phyloP scores from a whole-genome alignment of 2,329 filamentous ascomycete species.

The Arachnopeziza araneosa region DNA sequence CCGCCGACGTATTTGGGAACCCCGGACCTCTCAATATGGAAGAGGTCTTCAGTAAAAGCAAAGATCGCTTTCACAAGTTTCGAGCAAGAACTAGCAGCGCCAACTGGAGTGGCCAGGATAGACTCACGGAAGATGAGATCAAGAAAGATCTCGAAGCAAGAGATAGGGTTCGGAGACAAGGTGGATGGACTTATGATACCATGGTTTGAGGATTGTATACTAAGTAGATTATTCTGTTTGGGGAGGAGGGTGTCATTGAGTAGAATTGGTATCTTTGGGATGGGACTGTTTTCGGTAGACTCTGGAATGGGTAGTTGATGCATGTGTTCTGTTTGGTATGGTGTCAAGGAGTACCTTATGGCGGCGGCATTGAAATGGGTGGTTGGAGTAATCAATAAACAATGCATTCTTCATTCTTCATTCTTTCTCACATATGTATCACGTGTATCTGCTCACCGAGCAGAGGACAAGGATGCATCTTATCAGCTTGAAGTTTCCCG shows the following conservation, averaged over 20 bases:
- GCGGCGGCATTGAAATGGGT: neutral
- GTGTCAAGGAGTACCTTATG: neutral
- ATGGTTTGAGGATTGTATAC: slow-evolving; percentile 22
- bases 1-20: slow-evolving; percentile 80
- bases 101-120: slow-evolving; percentile 82
- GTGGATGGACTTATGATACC: slow-evolving; percentile 68
- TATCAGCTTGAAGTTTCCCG: neutral
- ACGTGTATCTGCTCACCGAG: neutral
- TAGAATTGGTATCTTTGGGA: neutral
- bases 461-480: neutral
- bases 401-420: neutral
- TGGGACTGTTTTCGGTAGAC: neutral
- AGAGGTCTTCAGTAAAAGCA: slow-evolving; percentile 88
- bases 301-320: neutral
- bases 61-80: slow-evolving; percentile 81
- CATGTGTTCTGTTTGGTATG: neutral
- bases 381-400: neutral
- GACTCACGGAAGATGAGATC: slow-evolving; percentile 83
- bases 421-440: neutral
- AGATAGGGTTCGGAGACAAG: slow-evolving; percentile 73
- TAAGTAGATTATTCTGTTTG: slow-evolving; percentile 1
- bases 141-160: slow-evolving; percentile 71
- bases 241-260: neutral
- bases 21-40: slow-evolving; percentile 90
- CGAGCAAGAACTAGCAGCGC: slow-evolving; percentile 87